These are phyloP conservation scores for Erigeron canadensis DNA, from an alignment of 129 eudicot genomes.

Conservation along the genomic window DNA sequence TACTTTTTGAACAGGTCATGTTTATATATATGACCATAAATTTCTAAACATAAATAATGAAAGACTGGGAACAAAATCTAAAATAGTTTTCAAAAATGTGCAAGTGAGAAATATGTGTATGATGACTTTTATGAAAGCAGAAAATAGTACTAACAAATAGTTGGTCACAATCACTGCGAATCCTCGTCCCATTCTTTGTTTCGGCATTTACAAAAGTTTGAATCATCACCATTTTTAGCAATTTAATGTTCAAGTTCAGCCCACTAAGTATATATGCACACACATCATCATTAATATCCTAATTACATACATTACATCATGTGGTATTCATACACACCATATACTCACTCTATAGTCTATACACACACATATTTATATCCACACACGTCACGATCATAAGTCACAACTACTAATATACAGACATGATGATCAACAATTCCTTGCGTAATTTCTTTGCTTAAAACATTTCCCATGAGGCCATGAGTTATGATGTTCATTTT, in stretches of 20 bases:
- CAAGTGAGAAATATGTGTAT: not conserved
- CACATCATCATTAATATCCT: not conserved
- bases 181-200: not conserved
- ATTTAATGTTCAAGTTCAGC: not conserved
- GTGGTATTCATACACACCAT: not conserved
- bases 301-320: not conserved
- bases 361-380: no score
- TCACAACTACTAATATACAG: not conserved
- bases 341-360: slow-evolving; percentile 1
- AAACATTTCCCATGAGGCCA: no score
- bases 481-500: no score
- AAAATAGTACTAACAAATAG: not conserved
- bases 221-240: not conserved
- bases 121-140: not conserved
- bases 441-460: no score
- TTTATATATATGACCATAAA: no score
- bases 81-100: not conserved
- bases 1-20: no score
- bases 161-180: not conserved
- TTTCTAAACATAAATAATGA: not conserved
- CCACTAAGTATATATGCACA: not conserved
- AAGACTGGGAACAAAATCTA: not conserved
- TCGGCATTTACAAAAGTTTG: not conserved
- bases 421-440: not conserved
- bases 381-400: not conserved